phyloP scores from a whole-genome alignment of 2,329 filamentous ascomycete species.

The Trichophyton rubrum region DNA sequence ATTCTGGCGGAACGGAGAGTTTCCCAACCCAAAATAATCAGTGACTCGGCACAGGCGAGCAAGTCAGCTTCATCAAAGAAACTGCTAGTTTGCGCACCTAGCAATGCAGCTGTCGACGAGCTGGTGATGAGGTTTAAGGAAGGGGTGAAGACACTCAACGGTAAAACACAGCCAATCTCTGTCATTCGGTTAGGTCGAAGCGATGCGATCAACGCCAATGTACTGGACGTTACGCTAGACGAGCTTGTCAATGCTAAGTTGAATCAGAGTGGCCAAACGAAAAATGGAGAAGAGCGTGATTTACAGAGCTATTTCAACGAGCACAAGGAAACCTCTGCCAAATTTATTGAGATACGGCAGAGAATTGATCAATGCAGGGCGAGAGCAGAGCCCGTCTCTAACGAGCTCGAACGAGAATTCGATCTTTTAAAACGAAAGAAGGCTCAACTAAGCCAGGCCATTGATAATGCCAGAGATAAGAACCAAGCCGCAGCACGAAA shows the following conservation, averaged over 20 bases:
- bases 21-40: conserved; percentile 29
- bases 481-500: conserved; percentile 72
- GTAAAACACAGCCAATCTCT: conserved; percentile 62
- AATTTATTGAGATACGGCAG: conserved; percentile 58
- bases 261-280: conserved; percentile 33
- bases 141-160: conserved; percentile 66
- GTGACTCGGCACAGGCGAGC: conserved; percentile 22
- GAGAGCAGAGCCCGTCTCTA: conserved; percentile 32
- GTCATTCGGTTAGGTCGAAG: conserved; percentile 81
- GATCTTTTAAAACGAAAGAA: conserved; percentile 67
- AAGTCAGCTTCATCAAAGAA: conserved; percentile 53
- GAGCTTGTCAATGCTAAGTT: conserved; percentile 72
- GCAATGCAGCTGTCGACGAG: conserved; percentile 95
- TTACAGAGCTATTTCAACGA: conserved; percentile 58
- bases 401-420: conserved; percentile 58
- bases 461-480: conserved; percentile 76
- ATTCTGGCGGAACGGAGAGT: conserved; percentile 40
- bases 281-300: conserved; percentile 36
- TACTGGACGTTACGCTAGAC: conserved; percentile 85
- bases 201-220: conserved; percentile 81
- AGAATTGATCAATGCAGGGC: conserved; percentile 56
- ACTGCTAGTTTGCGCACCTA: conserved; percentile 90
- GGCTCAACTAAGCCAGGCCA: conserved; percentile 61
- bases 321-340: conserved; percentile 48
- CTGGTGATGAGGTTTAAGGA: conserved; percentile 82